Conservation (phyloP, 192 early-diverging fungal species). For the Mortierella alpina region DNA sequence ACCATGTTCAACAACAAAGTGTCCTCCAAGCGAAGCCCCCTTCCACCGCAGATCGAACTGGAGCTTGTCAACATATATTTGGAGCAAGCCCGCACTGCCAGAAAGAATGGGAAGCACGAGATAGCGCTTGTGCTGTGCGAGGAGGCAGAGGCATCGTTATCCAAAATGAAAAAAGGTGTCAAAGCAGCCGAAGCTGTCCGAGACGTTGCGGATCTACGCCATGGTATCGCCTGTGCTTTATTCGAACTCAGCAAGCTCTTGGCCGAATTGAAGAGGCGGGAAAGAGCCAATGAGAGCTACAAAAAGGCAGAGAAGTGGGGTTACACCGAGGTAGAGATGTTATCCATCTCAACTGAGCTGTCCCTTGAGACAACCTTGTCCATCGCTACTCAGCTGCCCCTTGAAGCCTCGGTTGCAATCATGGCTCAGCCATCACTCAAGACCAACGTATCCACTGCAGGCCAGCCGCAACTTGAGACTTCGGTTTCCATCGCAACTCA, state of each 20-base stretch:
- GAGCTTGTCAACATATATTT: slow-evolving; percentile 28
- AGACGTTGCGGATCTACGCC: slow-evolving; percentile 18
- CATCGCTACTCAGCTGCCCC: slow-evolving; percentile 11
- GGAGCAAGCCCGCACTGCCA: slow-evolving; percentile 18
- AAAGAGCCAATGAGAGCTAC: slow-evolving; percentile 23
- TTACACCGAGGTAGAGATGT: slow-evolving; percentile 8
- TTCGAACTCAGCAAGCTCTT: slow-evolving; percentile 23
- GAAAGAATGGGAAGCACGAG: slow-evolving; percentile 19
- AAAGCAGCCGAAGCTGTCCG: slow-evolving; percentile 17
- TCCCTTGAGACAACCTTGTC: slow-evolving; percentile 17
- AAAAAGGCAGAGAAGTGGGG: slow-evolving; percentile 33
- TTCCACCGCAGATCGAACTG: slow-evolving; percentile 28
- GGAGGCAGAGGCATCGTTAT: slow-evolving; percentile 36
- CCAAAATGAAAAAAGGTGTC: slow-evolving; percentile 28
- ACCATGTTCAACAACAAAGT: slow-evolving; percentile 25
- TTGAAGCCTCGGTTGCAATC: slow-evolving; percentile 7
- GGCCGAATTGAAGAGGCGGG: slow-evolving; percentile 6
- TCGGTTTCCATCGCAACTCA: slow-evolving; percentile 13
- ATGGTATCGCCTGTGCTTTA: slow-evolving; percentile 24
- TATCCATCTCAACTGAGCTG: slow-evolving; percentile 8
- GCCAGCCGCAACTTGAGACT: no score
- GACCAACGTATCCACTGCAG: slow-evolving; percentile 6
- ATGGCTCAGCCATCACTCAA: slow-evolving; percentile 13
- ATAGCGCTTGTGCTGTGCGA: slow-evolving; percentile 27
- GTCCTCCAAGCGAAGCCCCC: slow-evolving; percentile 16